Evolutionary conservation across 345 rosid species (phyloP), one percentile per base, ranked within the genome.

Genomic region (Citrus cavaleriei): DNA sequence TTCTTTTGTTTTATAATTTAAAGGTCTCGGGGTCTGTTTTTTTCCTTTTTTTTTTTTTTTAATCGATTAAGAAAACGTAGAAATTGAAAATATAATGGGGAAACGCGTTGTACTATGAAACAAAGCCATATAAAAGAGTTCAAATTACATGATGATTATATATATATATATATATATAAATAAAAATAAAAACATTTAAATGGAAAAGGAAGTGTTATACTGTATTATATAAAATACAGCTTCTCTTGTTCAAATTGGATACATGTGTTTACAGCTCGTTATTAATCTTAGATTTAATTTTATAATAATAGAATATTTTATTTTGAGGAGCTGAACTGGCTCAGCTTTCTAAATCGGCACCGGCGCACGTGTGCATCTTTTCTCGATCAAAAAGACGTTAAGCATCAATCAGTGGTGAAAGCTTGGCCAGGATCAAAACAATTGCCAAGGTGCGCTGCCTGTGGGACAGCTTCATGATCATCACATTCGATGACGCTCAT

Each of bases 291-390:
- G 49, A 42, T 25, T 46, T 25, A 25, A 32, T n/a, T 37, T 9
- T 59, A 54, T 54, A 54, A 54, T 54, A 54, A 18, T 54, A 0
- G 22, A 54, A 18, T 54, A 54, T 54, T 16, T 60, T 8, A 54
- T 60, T 8, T 3, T 7, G 49, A 40, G 73, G 68, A 75, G 80
- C 70, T 73, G 55, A 72, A 83, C 68, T 35, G 82, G 83, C 86
- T 76, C 93, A 58, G 72, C 74, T 77, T 71, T 79, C 78, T 28
- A 84, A 85, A 68, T 37, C 54, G 74, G 79, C 81, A 66, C 76
- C 69, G 59, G 77, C 76, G 90, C 93, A 90, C 91, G 91, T 88
- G 93, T 85, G 88, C 51, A 77, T 70, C 40, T 80, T 81, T 77
- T 34, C 3, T 70, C 19, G 68, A 79, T 68, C 71, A 64, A 74